A percentile compares a stretch with the other conserved stretches of the same genome.
phyloP scores from a whole-genome alignment of 441 rosid genomes.

The Eugenia klotzschiana region DNA sequence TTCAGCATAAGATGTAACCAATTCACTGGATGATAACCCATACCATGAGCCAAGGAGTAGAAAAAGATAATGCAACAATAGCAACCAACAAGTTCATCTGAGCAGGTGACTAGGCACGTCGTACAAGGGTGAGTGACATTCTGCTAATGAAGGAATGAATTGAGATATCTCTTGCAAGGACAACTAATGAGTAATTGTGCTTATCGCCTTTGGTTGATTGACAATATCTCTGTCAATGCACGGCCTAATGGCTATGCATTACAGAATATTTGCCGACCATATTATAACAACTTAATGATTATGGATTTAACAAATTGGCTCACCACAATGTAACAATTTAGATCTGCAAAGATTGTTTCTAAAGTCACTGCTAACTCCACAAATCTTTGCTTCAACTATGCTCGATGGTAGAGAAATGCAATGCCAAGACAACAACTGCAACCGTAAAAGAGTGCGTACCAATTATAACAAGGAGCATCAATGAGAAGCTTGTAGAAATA shows the following conservation, averaged over 20 bases:
- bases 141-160: background rate
- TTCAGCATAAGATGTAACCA: slow-evolving; percentile 62
- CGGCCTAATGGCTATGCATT: background rate
- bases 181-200: background rate
- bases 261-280: background rate
- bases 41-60: background rate
- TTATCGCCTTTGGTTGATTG: background rate
- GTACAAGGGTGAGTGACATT: background rate
- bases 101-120: background rate
- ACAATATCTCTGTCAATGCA: background rate
- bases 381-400: background rate
- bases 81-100: background rate
- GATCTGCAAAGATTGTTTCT: background rate
- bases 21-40: slow-evolving; percentile 39
- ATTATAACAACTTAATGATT: background rate
- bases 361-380: background rate
- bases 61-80: background rate
- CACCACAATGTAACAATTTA: background rate
- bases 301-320: background rate
- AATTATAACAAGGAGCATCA: background rate
- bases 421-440: background rate
- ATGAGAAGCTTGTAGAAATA: background rate
- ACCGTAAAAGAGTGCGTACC: background rate
- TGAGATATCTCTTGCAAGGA: background rate
- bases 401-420: background rate